Base-by-base conservation (phyloP, 768 basidiomycete species). In the Termitomyces sp. region DNA sequence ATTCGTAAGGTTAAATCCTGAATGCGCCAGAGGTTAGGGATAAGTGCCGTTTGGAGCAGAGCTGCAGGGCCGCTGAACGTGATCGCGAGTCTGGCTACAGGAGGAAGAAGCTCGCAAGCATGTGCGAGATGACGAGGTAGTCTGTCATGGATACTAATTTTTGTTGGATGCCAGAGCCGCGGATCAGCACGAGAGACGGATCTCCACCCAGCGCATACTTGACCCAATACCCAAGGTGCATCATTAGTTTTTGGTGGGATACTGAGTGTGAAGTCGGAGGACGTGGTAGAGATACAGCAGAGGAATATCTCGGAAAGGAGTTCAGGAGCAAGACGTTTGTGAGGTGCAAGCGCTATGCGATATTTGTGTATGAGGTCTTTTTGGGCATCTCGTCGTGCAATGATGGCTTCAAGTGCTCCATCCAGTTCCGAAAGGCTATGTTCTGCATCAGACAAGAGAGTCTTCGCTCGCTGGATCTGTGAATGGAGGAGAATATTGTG, bases 251-350 rank as follows among this genome's bases (percentile, higher is more conserved):
- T 53, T 8, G 51, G 51, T 34, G 57, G 57, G 7, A 53, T 16
- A 20, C 12, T 27, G 26, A 50, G 37, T 18, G 49, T 49, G 9
- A 37, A 22, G 34, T 43, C 0, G 31, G 29, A 13, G 41, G 31
- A 22, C 12, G 20, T n/a, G 14, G 36, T 18, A 22, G 50, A 22
- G 14, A 60, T 47, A 32, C 59, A 60, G 14, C 43, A n/a, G 3
- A 51, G 44, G 59, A 60, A 60, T 13, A 60, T 58, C 37, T 60
- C 37, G 4, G 53, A 48, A 22, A 60, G 56, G 10, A 58, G 51
- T 46, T 60, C 59, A 9, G 51, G 51, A 5, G 59, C n/a, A 32
- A 60, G 56, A n/a, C 52, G 51, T 36, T 58, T 60, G 27, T 60
- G 52, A 41, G 59, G 59, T 46, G 59, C 56, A 22, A 60, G 51